Evolutionary conservation across 2,329 filamentous ascomycete species (phyloP).

Genomic region (Ramichloridium luteum): DNA sequence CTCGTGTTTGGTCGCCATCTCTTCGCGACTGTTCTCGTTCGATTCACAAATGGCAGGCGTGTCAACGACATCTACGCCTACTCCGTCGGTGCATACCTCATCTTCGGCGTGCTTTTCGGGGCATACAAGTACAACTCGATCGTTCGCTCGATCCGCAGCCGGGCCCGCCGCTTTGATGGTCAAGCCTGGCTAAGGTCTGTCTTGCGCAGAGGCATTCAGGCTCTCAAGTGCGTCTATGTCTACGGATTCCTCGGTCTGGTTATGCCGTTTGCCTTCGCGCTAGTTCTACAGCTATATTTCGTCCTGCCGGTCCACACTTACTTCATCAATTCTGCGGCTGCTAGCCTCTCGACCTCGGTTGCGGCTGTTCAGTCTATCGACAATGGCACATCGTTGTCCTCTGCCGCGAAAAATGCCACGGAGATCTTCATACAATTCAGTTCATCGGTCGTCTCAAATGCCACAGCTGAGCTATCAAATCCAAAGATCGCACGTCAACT

Average conservation of each 20-base stretch:
- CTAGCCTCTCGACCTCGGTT: neutral
- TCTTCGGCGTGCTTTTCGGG: slow-evolving; percentile 57
- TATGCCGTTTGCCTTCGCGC: slow-evolving; percentile 66
- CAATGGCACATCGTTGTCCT: neutral
- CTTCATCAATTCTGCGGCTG: slow-evolving; percentile 29
- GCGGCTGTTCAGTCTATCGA: neutral
- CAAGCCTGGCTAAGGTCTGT: slow-evolving; percentile 15
- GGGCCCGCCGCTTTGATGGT: slow-evolving; percentile 12
- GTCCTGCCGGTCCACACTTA: slow-evolving; percentile 79
- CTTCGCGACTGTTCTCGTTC: slow-evolving; percentile 51
- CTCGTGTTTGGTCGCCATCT: slow-evolving; percentile 72
- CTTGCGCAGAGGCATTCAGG: slow-evolving; percentile 21
- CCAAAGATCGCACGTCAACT: slow-evolving; percentile 2
- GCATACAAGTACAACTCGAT: slow-evolving; percentile 10
- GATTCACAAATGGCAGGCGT: no score
- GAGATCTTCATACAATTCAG: neutral
- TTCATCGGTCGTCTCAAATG: slow-evolving; percentile 1
- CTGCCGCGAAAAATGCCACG: neutral
- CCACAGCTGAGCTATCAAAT: slow-evolving; percentile 8
- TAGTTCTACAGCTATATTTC: slow-evolving; percentile 77
- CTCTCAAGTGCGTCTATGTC: slow-evolving; percentile 55
- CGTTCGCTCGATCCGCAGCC: slow-evolving; percentile 8
- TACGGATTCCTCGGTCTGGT: slow-evolving; percentile 63
- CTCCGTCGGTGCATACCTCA: slow-evolving; percentile 72
- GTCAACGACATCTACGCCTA: slow-evolving; percentile 97